phyloP scores from a whole-genome alignment of 306 rosid genomes.

The Chamaecrista fasciculata region DNA sequence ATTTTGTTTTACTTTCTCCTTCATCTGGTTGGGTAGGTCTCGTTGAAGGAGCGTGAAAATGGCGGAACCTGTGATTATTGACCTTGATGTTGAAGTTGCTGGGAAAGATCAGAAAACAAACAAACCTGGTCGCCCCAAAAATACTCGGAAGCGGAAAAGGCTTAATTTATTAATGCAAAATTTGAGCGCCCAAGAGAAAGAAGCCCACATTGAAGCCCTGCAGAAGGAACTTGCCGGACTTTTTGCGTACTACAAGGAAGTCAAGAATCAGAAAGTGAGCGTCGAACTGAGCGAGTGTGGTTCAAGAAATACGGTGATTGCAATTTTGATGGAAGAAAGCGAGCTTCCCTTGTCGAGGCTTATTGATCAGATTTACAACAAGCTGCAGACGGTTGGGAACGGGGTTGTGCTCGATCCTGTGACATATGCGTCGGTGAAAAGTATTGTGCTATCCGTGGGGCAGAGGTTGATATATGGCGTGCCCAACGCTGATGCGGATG shows the following conservation, averaged over 20 bases:
- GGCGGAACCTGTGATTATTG: conserved; percentile 31
- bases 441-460: conserved; percentile 61
- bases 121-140: conserved; percentile 36
- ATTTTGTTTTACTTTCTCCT: neutral
- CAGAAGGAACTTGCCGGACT: conserved; percentile 56
- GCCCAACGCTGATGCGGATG: conserved; percentile 79
- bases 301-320: conserved; percentile 47
- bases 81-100: conserved; percentile 23
- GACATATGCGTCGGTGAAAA: conserved; percentile 68
- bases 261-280: conserved; percentile 38
- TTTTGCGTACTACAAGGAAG: conserved; percentile 55
- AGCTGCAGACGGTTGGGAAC: conserved; percentile 27
- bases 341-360: conserved; percentile 71
- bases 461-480: conserved; percentile 79
- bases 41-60: conserved; percentile 19
- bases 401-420: conserved; percentile 37
- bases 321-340: conserved; percentile 76
- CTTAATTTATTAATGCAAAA: conserved; percentile 15
- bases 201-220: conserved; percentile 38
- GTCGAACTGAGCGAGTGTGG: conserved; percentile 40
- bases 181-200: conserved; percentile 47
- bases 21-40: neutral
- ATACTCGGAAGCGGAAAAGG: conserved; percentile 62
- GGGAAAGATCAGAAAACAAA: conserved; percentile 30
- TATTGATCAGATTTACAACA: conserved; percentile 53